phyloP scores from a whole-genome alignment of 352 stramenopile species.

The Phytophthora capsici region DNA sequence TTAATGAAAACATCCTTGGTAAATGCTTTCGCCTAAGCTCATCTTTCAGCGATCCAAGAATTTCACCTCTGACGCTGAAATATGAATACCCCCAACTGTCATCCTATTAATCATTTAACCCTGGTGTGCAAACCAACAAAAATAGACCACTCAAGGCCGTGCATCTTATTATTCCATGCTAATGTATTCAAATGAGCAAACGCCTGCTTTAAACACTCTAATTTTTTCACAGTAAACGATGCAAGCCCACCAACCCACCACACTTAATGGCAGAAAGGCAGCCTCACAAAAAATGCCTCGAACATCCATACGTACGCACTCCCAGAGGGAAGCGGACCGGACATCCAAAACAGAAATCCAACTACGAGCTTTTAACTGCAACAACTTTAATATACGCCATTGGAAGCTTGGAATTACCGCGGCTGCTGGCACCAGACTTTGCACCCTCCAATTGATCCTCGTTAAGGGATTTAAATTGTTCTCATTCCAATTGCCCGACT shows the following conservation, averaged over 20 bases:
- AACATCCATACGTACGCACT: slow-evolving; percentile 31
- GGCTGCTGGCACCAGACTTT: slow-evolving; percentile 27
- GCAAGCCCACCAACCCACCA: slow-evolving; percentile 12
- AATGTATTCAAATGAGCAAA: slow-evolving; percentile 17
- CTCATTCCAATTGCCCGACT: too few relatives aligned
- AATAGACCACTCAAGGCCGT: slow-evolving; percentile 32
- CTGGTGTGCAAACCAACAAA: slow-evolving; percentile 33
- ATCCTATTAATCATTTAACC: slow-evolving; percentile 29
- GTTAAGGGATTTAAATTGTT: slow-evolving; percentile 92
- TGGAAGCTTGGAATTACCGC: slow-evolving; percentile 16
- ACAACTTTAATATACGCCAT: slow-evolving; percentile 26
- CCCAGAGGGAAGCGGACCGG: slow-evolving; percentile 15
- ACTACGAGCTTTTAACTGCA: slow-evolving; percentile 30
- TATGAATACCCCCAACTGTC: slow-evolving; percentile 31
- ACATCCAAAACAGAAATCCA: slow-evolving; percentile 28
- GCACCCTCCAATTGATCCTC: slow-evolving; percentile 33
- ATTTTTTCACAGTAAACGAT: slow-evolving; percentile 19
- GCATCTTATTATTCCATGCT: slow-evolving; percentile 24
- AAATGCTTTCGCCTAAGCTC: slow-evolving; percentile 27
- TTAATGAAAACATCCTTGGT: slow-evolving; percentile 32
- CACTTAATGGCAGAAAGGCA: slow-evolving; percentile 20
- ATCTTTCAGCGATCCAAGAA: slow-evolving; percentile 32
- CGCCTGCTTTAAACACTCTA: slow-evolving; percentile 10
- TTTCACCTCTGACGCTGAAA: slow-evolving; percentile 32
- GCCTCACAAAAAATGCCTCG: slow-evolving; percentile 17